phyloP scores from a whole-genome alignment of 805 yeast genomes.

The Kazachstania viticola region DNA sequence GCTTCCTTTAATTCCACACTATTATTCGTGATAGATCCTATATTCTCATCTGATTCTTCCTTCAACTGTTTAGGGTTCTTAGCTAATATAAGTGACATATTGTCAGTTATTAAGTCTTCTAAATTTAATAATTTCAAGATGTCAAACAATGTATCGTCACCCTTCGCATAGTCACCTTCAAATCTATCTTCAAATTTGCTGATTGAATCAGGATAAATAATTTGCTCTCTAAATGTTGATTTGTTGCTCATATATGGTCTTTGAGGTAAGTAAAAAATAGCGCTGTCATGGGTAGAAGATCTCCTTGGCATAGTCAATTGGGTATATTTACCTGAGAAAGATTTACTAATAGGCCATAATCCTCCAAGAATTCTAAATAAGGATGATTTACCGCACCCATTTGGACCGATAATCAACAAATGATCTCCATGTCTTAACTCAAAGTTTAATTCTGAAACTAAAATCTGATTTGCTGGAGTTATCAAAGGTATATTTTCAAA shows the following conservation, averaged over 20 bases:
- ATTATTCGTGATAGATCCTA: background rate
- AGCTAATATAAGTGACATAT: conserved; percentile 28
- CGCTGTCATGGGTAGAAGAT: conserved; percentile 23
- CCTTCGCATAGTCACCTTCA: conserved; percentile 16
- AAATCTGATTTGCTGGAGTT: conserved; percentile 72
- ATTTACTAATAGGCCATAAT: conserved; percentile 70
- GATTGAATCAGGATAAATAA: conserved; percentile 73
- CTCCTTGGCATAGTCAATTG: conserved; percentile 23
- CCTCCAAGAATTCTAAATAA: conserved; percentile 86
- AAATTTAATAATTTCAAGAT: conserved; percentile 48
- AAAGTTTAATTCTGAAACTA: conserved; percentile 57
- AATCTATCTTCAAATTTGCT: conserved; percentile 38
- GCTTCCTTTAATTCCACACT: conserved; percentile 32
- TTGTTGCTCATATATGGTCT: conserved; percentile 70
- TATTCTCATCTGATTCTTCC: background rate
- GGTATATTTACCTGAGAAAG: conserved; percentile 52
- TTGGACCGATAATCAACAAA: conserved; percentile 84
- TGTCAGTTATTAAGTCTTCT: conserved; percentile 42
- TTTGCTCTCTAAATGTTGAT: conserved; percentile 67
- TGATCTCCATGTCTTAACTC: conserved; percentile 73
- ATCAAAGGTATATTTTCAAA: conserved; percentile 70
- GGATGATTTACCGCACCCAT: conserved; percentile 93
- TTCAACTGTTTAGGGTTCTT: conserved; percentile 4
- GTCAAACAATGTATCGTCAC: conserved; percentile 38
- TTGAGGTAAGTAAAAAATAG: conserved; percentile 82